Percentiles rank a stretch among this genome's conserved stretches.
Evolutionary conservation across 1,284 basidiomycete genomes (phyloP).

Genomic region (Sporisorium exsertum): DNA sequence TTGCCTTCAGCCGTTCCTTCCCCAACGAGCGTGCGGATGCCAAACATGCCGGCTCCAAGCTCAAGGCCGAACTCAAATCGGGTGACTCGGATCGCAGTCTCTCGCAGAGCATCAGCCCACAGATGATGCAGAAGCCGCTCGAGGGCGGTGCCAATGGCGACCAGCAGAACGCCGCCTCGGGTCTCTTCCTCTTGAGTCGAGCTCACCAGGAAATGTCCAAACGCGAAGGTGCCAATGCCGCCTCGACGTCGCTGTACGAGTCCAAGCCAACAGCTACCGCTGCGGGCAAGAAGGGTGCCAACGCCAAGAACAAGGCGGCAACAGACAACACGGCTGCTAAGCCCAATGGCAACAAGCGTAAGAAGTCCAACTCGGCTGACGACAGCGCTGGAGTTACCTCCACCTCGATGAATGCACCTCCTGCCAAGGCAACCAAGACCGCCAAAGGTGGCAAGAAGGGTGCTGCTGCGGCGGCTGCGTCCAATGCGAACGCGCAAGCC

Average conservation of each 20-base stretch:
- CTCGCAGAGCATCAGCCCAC: constrained; percentile 45
- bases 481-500: constrained; percentile 4
- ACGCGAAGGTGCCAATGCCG: constrained; percentile 76
- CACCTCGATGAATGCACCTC: constrained; percentile 19
- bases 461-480: constrained; percentile 20
- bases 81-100: constrained; percentile 21
- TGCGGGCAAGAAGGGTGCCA: constrained; percentile 19
- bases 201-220: constrained; percentile 96
- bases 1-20: constrained; percentile 56
- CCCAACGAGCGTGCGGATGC: constrained; percentile 13
- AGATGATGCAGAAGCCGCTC: constrained; percentile 46
- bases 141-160: constrained; percentile 21
- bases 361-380: constrained; percentile 46
- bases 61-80: constrained; percentile 36
- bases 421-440: constrained; percentile 46
- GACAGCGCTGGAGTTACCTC: constrained; percentile 8
- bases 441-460: constrained; percentile 70
- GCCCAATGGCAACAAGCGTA: constrained; percentile 56
- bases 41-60: constrained; percentile 33
- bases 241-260: constrained; percentile 41
- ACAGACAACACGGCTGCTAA: constrained; percentile 16
- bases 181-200: constrained; percentile 90
- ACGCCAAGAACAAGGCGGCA: constrained; percentile 7
- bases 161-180: constrained; percentile 69
- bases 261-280: constrained; percentile 21